phyloP scores from a whole-genome alignment of 345 rosid genomes.

The Isatis tinctoria region DNA sequence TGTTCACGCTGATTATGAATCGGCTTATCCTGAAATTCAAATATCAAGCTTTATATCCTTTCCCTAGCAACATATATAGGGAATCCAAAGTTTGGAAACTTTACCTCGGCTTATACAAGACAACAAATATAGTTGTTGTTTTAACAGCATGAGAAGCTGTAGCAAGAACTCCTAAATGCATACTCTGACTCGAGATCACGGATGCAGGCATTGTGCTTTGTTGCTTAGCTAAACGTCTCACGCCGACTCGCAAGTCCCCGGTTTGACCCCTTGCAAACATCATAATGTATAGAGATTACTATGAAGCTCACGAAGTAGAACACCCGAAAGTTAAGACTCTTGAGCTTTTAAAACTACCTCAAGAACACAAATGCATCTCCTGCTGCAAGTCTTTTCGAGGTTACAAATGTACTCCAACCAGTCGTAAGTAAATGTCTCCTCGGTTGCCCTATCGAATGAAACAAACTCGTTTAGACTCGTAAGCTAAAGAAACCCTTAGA shows the following conservation, averaged over 20 bases:
- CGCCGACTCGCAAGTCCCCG: constrained; percentile 65
- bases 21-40: constrained; percentile 57
- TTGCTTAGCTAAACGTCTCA: constrained; percentile 47
- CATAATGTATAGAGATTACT: neutral
- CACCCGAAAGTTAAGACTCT: neutral
- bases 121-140: constrained; percentile 54
- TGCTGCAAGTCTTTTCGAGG: constrained; percentile 62
- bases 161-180: constrained; percentile 84
- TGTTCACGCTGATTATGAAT: constrained; percentile 57
- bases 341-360: constrained; percentile 36
- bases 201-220: constrained; percentile 58
- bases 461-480: neutral
- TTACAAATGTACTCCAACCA: constrained; percentile 79
- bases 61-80: neutral
- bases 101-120: constrained; percentile 77
- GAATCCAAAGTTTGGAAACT: neutral
- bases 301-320: neutral
- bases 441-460: constrained; percentile 52
- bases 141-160: constrained; percentile 72
- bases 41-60: neutral
- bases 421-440: constrained; percentile 76
- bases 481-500: neutral
- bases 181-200: constrained; percentile 75
- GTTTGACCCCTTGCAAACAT: constrained; percentile 41
- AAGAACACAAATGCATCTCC: constrained; percentile 78